These are phyloP conservation scores for Phanerochaete carnosa DNA, from an alignment of 768 basidiomycete genomes.

Conservation along the genomic window DNA sequence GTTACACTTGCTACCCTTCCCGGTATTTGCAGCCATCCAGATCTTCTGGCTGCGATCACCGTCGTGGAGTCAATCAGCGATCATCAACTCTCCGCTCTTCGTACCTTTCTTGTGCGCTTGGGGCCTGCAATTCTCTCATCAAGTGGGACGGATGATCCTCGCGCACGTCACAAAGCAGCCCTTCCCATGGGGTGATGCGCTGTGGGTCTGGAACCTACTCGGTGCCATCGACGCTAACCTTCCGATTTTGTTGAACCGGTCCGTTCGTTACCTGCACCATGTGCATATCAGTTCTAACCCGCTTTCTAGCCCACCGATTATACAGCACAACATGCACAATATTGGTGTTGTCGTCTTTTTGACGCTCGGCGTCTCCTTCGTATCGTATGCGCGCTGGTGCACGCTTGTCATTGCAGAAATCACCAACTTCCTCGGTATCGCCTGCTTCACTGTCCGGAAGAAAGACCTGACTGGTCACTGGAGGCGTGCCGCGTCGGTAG, in stretches of 20 bases:
- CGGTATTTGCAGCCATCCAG: conserved; percentile 66
- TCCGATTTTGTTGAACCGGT: conserved; percentile 65
- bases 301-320: conserved; percentile 53
- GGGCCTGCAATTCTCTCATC: conserved; percentile 89
- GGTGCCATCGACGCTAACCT: conserved; percentile 84
- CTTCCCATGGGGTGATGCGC: conserved; percentile 85
- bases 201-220: conserved; percentile 80
- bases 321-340: conserved; percentile 63
- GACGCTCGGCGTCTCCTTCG: conserved; percentile 63
- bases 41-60: conserved; percentile 80
- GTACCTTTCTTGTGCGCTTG: conserved; percentile 89
- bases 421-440: conserved; percentile 89
- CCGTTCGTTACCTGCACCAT: conserved; percentile 22
- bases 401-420: conserved; percentile 82
- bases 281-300: not conserved
- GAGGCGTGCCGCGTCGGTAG: conserved; percentile 25
- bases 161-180: conserved; percentile 83
- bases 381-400: conserved; percentile 76
- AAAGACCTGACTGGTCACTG: conserved; percentile 70
- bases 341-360: conserved; percentile 71
- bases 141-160: conserved; percentile 90
- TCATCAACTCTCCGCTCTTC: conserved; percentile 75
- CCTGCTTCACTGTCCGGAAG: conserved; percentile 90
- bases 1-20: conserved; percentile 76
- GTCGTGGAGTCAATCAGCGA: conserved; percentile 51